Evolutionary conservation across 768 basidiomycete species (phyloP), one percentile per base, ranked within the genome.

Genomic region (Tulasnella sp.): DNA sequence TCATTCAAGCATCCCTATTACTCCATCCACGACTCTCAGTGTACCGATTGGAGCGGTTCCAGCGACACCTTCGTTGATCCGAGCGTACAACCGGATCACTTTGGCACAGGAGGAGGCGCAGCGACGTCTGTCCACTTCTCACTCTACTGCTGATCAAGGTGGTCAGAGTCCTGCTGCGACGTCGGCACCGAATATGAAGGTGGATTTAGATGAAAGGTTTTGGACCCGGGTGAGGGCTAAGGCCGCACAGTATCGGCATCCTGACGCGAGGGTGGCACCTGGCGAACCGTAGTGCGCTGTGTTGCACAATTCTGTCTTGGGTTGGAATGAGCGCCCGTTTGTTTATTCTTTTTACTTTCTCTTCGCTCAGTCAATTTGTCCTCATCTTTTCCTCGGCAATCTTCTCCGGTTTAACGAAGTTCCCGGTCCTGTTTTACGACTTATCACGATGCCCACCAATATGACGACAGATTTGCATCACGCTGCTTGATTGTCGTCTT

Each of bases 41-140:
- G 42, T 42, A 5, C 53, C 53, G 7, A 30, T 48, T 10, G 45
- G 41, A 17, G 32, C 53, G 24, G 30, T 55, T 13, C 53, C 53
- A 19, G 53, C 24, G 21, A 55, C 53, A 41, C 53, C 53, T 17
- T 55, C 53, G 7, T 34, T 55, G 10, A 55, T 55, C 53, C 32
- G 53, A 21, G 55, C 55, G 42, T 56, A 56, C 42, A 43, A 56
- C 10, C 55, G 55, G 4, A 56, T 56, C 55, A 43, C 41, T n/a
- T 42, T 38, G 9, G 55, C 55, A 9, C 43, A 43, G 32, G 21
- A 45, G n/a, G 55, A 56, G 17, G 34, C 55, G 17, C 5, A 29
- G 24, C 34, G n/a, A 11, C 29, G 27, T 11, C 17, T 34, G 13
- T 27, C 55, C 7, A 27, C 55, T 23, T 43, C 55, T 29, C 15